phyloP scores from a whole-genome alignment of 2,329 filamentous ascomycete species.

The Helotiales sp. region DNA sequence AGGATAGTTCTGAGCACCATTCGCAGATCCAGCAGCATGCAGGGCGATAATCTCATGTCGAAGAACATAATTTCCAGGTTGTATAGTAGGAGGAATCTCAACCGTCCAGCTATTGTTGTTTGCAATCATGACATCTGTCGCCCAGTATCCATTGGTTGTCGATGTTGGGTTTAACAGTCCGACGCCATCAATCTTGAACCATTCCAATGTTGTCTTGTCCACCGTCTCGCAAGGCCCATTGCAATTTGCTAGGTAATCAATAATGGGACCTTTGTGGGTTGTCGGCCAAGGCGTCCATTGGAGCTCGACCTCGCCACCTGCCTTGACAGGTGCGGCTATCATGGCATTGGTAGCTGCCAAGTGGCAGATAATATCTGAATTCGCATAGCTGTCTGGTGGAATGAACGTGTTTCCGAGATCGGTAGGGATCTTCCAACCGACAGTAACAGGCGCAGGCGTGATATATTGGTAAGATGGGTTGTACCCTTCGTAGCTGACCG shows the following conservation, averaged over 20 bases:
- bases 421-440: slow-evolving; percentile 53
- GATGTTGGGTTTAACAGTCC: slow-evolving; percentile 34
- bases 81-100: not conserved
- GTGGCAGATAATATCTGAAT: slow-evolving; percentile 62
- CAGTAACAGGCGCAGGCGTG: slow-evolving; percentile 40
- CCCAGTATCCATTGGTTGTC: slow-evolving; percentile 40
- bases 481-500: slow-evolving; percentile 37
- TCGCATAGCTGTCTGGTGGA: slow-evolving; percentile 45
- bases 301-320: slow-evolving; percentile 57
- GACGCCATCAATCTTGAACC: slow-evolving; percentile 46
- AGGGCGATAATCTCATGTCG: slow-evolving; percentile 44
- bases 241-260: slow-evolving; percentile 35
- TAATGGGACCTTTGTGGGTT: slow-evolving; percentile 50
- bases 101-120: slow-evolving; percentile 7
- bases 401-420: slow-evolving; percentile 55
- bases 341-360: slow-evolving; percentile 50
- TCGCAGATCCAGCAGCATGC: slow-evolving; percentile 32
- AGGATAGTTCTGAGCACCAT: slow-evolving; percentile 51
- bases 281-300: slow-evolving; percentile 67
- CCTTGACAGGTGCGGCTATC: slow-evolving; percentile 55
- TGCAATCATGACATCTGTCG: slow-evolving; percentile 35
- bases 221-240: slow-evolving; percentile 42
- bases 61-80: slow-evolving; percentile 28
- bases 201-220: slow-evolving; percentile 41
- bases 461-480: slow-evolving; percentile 34